Percentiles rank a stretch among this genome's conserved stretches.
phyloP scores from a whole-genome alignment of 257 asterid species.

The Petunia secreta region DNA sequence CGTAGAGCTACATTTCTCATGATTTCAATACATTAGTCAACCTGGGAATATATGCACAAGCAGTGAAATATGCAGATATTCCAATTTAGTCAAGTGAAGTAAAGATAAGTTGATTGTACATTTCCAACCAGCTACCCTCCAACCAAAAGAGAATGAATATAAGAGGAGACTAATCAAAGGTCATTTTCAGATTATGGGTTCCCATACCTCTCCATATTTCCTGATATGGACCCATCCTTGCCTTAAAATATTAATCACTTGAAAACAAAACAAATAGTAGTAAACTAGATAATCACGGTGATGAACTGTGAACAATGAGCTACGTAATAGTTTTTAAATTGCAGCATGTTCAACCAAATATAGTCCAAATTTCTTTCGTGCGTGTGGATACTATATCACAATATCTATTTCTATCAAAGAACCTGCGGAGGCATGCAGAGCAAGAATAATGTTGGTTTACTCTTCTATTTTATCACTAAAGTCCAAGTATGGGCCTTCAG shows the following conservation, averaged over 20 bases:
- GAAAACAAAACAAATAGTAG: constrained; percentile 6
- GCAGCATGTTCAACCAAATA: background rate
- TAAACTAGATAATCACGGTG: constrained; percentile 1
- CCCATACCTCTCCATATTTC: constrained; percentile 20
- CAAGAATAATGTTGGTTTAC: no score
- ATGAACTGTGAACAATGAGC: background rate
- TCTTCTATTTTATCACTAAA: background rate
- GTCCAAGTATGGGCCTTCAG: background rate
- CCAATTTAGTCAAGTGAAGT: background rate
- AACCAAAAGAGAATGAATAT: no score
- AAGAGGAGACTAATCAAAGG: background rate
- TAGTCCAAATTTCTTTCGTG: constrained; percentile 18
- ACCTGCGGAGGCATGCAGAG: no score
- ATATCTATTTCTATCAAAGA: background rate
- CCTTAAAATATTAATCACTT: background rate
- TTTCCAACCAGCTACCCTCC: background rate
- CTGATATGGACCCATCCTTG: background rate
- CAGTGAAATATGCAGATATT: background rate
- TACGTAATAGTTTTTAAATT: background rate
- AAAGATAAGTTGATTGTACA: background rate
- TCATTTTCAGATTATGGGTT: constrained; percentile 7
- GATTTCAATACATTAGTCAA: background rate
- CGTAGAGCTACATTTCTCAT: background rate
- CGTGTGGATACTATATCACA: background rate
- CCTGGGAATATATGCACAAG: background rate